Base-by-base conservation (phyloP, 371 early-diverging fungal species). In the Phascolomyces articulosus region DNA sequence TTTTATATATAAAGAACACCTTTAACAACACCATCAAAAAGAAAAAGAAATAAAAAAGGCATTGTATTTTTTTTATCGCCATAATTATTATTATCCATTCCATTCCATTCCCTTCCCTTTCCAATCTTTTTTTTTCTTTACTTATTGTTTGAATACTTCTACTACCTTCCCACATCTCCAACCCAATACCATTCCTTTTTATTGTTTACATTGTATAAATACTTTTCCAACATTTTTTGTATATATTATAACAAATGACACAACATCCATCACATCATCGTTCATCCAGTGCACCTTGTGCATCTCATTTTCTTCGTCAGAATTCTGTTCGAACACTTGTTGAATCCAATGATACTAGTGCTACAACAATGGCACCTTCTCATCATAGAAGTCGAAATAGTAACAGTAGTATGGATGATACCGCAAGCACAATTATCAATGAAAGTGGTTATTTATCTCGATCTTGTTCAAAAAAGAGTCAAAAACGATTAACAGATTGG, bases 221-320 rank as follows among this genome's bases (percentile, higher is more conserved):
- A 34, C 11, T 34, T 34, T 34, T 34, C 11, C 6, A 34, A 34
- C 2, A 34, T 34, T 34, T 34, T 34, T 6, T 34, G 23, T 51
- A 51, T 51, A 51, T 51, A 51, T 34, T n/a, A n/a, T n/a, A n/a
- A n/a, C n/a, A n/a, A n/a, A 57, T 57, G 58, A 21, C 40, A 38
- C 40, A 47, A 11, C 60, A 41, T 24, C 23, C 44, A 40, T 9
- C 23, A 20, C 60, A 59, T 59, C 40, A 59, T n/a, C 60, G 60
- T 23, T 59, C 60, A 8, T 59, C 60, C 9, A 59, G 60, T 29
- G 60, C 60, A 59, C 60, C 60, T n/a, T 51, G 51, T 24, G 57
- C 40, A 57, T 59, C 40, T 28, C 38, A 38, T 20, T 27, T 59
- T 0, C 28, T n/a, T 44, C 41, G 60, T 21, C 60, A 59, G 26